These are phyloP conservation scores for Kodamaea laetipori DNA, from an alignment of 805 yeast genomes.

Conservation along the genomic window DNA sequence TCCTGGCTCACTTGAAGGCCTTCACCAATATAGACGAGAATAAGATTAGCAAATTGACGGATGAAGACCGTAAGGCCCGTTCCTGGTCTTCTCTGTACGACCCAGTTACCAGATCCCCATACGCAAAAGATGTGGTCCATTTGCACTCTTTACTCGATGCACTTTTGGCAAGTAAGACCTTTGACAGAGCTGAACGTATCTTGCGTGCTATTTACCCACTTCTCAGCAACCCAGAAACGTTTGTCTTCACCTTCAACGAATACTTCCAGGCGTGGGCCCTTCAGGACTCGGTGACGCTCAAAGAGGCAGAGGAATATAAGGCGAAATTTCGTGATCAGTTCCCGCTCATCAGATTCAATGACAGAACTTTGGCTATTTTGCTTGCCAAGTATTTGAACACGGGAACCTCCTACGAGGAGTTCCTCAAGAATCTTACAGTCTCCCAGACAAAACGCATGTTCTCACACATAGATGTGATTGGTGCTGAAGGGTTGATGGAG, in stretches of 20 bases:
- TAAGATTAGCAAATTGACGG: conserved; percentile 15
- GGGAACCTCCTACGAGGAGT: conserved; percentile 13
- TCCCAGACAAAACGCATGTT: conserved; percentile 35
- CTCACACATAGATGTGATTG: conserved; percentile 54
- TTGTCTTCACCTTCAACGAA: conserved; percentile 68
- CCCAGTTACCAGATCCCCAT: conserved; percentile 43
- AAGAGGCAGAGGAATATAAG: conserved; percentile 48
- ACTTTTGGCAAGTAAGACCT: conserved; percentile 64
- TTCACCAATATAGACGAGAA: conserved; percentile 17
- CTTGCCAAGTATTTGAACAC: conserved; percentile 41
- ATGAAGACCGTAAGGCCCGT: conserved; percentile 17
- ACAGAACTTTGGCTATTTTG: conserved; percentile 61
- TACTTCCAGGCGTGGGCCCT: conserved; percentile 50
- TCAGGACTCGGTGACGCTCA: conserved; percentile 39
- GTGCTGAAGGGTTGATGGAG: conserved; percentile 47
- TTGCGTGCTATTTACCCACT: conserved; percentile 61
- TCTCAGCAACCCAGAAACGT: conserved; percentile 41
- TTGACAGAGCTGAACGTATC: conserved; percentile 68
- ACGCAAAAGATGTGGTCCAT: conserved; percentile 60
- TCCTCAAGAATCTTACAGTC: conserved; percentile 12
- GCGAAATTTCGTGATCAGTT: conserved; percentile 27
- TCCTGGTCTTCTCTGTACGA: conserved; percentile 46
- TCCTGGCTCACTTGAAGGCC: conserved; percentile 15
- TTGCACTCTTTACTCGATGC: conserved; percentile 81
- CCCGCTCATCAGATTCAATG: conserved; percentile 40